phyloP scores from a whole-genome alignment of 2,329 filamentous ascomycete genomes.

The Aureobasidium mangrovei region DNA sequence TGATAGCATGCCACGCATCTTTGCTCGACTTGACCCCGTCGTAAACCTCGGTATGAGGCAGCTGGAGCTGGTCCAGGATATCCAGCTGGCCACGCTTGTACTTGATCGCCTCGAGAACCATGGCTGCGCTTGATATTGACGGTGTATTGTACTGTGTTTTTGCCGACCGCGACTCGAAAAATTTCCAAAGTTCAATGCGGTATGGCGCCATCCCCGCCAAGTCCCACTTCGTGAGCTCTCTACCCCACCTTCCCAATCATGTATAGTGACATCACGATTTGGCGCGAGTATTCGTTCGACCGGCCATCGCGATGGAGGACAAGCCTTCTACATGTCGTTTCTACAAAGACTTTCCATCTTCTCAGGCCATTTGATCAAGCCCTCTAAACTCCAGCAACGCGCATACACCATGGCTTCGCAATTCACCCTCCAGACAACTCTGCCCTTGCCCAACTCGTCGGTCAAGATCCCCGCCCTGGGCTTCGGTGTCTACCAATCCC shows the following conservation, averaged over 20 bases:
- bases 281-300: too few species aligned
- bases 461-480: conserved; percentile 56
- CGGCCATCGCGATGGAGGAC: too few species aligned
- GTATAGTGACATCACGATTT: not conserved
- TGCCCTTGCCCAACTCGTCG: conserved; percentile 43
- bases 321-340: not conserved
- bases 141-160: not conserved
- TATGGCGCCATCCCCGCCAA: not conserved
- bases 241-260: not conserved
- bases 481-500: conserved; percentile 61
- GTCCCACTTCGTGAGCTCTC: not conserved
- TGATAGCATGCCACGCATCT: conserved; percentile 76
- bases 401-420: conserved; percentile 22
- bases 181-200: not conserved
- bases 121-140: conserved; percentile 18
- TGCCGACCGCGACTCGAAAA: not conserved
- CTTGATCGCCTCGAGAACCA: conserved; percentile 66
- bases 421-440: conserved; percentile 38
- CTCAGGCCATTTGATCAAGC: not conserved
- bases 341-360: conserved; percentile 4
- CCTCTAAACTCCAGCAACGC: not conserved
- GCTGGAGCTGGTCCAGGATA: conserved; percentile 74
- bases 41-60: conserved; percentile 73
- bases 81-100: conserved; percentile 64
- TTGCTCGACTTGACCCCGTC: conserved; percentile 60